Base-by-base conservation (phyloP, 192 early-diverging fungal genomes). In the Linnemannia elongata region DNA sequence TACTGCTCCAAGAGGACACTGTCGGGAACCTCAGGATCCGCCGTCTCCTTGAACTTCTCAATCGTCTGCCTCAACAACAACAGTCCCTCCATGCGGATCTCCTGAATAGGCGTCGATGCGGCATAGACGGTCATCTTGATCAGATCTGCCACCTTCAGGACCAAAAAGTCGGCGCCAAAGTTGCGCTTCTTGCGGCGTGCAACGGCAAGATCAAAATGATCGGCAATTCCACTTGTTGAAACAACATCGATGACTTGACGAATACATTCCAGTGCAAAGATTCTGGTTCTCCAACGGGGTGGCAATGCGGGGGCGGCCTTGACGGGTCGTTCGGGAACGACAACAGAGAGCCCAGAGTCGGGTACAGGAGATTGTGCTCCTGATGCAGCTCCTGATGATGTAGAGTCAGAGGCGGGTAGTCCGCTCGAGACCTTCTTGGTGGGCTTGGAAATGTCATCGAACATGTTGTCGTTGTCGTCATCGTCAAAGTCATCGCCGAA, bases 101-200 rank as follows among this genome's bases (percentile, higher is more conserved):
- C 93, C 38, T 93, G 89, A 0, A 96, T 95, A 30, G 92, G 91
- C 1, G 94, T 91, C 0, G 97, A 96, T 3, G 97, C 95, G 0
- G 98, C 96, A 63, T 93, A 94, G 69, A 99, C 98, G 1, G 97
- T 96, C 80, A 98, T 93, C 12, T 97, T 94, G 54, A 99, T 94
- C 63, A 99, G 72, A 74, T 99, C 98, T 1, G 94, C 92, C 1
- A 99, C 88, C 49, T 92, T 89, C 54, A 96, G 93, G 2, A 96
- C 94, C 18, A 97, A 85, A 71, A 91, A 97, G 76, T 97, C 96
- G 6, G 90, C 91, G 1, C 90, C 92, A 70, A 87, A 89, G 68
- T 91, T 90, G 76, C 92, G 88, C 10, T 88, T 83, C 20, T 92
- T 89, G 41, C 90, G 79, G 22, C 95, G 88, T 3, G 96, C 96